phyloP scores from a whole-genome alignment of 2,329 filamentous ascomycete species.

The Botrytis pseudocinerea region DNA sequence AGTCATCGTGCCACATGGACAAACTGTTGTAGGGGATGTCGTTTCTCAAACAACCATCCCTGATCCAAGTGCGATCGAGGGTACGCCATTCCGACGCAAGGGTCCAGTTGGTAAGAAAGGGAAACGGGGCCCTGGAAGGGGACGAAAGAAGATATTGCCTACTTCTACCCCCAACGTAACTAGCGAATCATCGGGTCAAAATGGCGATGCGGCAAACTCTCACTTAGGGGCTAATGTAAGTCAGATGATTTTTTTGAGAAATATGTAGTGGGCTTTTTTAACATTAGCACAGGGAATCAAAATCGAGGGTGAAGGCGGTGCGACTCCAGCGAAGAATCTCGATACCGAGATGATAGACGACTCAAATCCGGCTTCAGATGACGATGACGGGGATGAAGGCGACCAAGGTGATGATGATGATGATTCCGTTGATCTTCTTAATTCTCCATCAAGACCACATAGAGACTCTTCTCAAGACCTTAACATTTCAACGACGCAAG shows the following conservation, averaged over 20 bases:
- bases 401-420: constrained; percentile 49
- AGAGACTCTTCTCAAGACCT: constrained; percentile 28
- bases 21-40: constrained; percentile 79
- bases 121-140: constrained; percentile 74
- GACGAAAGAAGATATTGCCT: constrained; percentile 62
- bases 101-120: constrained; percentile 65
- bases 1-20: constrained; percentile 76
- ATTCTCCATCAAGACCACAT: constrained; percentile 38
- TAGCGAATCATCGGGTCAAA: constrained; percentile 31
- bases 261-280: constrained; percentile 10
- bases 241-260: neutral
- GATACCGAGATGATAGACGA: constrained; percentile 42
- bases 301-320: constrained; percentile 29
- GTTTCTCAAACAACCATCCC: constrained; percentile 63
- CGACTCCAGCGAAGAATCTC: constrained; percentile 31
- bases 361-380: constrained; percentile 36
- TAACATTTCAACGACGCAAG: constrained; percentile 8
- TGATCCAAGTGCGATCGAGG: constrained; percentile 55
- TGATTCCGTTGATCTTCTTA: constrained; percentile 43
- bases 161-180: constrained; percentile 24
- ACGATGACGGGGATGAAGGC: constrained; percentile 37
- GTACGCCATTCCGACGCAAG: constrained; percentile 58
- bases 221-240: constrained; percentile 34
- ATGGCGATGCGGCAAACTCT: constrained; percentile 20
- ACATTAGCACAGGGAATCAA: constrained; percentile 33